Evolutionary conservation across 108 stramenopile genomes (phyloP).

Genomic region (Cyclotella baltica): DNA sequence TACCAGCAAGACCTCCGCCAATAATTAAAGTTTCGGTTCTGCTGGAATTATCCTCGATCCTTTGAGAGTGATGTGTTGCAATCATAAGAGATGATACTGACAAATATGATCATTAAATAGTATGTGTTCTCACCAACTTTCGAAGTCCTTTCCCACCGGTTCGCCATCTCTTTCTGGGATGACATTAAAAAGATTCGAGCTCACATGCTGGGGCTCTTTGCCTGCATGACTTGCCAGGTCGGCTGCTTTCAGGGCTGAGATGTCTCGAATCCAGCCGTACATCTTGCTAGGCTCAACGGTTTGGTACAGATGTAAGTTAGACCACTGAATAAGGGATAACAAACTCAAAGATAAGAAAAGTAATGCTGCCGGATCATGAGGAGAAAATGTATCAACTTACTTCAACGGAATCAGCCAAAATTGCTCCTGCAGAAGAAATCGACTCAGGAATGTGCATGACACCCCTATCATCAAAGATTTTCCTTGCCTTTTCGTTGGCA

Average conservation of each 20-base stretch:
- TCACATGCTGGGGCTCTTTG: conserved; percentile 20
- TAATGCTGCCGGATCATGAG: not conserved
- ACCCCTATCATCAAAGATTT: conserved; percentile 39
- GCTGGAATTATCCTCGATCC: conserved; percentile 49
- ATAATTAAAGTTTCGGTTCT: conserved; percentile 43
- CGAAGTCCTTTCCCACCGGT: conserved; percentile 51
- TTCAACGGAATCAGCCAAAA: conserved; percentile 49
- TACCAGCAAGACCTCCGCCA: conserved; percentile 49
- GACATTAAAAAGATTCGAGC: conserved; percentile 10
- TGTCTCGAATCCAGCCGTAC: conserved; percentile 56
- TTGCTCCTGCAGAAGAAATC: conserved; percentile 49
- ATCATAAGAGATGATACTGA: too few species aligned
- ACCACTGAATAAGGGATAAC: conserved; percentile 30
- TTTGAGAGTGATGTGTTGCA: too few species aligned
- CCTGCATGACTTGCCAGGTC: conserved; percentile 31
- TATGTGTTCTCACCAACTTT: too few species aligned
- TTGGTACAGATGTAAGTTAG: conserved; percentile 44
- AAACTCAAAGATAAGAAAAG: too few species aligned
- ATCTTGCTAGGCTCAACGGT: conserved; percentile 46
- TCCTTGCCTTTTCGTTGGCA: conserved; percentile 32
- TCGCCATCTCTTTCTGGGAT: conserved; percentile 23
- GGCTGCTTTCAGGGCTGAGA: conserved; percentile 30
- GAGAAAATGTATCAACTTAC: not conserved
- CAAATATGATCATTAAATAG: too few species aligned
- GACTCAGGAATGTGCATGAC: conserved; percentile 52